phyloP scores from a whole-genome alignment of 352 stramenopile genomes.

The Globisporangium lucens region DNA sequence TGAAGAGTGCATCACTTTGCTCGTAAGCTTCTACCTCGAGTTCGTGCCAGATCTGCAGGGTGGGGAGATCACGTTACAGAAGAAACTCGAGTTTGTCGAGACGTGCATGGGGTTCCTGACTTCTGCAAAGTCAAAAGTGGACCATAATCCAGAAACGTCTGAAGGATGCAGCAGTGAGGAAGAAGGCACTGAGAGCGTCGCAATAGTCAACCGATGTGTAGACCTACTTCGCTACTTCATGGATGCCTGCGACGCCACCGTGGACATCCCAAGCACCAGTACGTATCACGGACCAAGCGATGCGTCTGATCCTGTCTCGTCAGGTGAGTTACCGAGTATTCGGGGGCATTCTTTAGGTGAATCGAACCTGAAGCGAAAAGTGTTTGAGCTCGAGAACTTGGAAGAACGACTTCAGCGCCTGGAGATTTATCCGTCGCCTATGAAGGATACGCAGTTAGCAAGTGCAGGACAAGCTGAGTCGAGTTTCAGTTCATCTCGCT shows the following conservation, averaged over 20 bases:
- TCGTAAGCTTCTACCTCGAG: conserved; percentile 58
- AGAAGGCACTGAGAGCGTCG: neutral
- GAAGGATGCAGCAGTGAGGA: neutral
- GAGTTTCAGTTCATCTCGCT: conserved; percentile 27
- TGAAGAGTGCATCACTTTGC: conserved; percentile 59
- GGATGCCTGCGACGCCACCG: conserved; percentile 32
- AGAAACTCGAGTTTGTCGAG: conserved; percentile 51
- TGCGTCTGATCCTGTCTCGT: neutral
- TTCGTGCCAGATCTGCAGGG: conserved; percentile 32
- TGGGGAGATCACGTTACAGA: conserved; percentile 24
- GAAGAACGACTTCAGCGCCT: conserved; percentile 54
- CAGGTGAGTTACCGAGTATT: neutral
- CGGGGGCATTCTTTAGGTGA: neutral
- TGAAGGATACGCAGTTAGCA: conserved; percentile 36
- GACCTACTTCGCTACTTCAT: conserved; percentile 74
- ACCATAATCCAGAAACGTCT: neutral
- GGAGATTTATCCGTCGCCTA: conserved; percentile 62
- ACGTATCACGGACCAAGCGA: neutral
- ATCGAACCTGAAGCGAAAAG: neutral
- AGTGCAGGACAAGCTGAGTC: neutral
- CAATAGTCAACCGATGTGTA: conserved; percentile 52
- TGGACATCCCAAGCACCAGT: neutral
- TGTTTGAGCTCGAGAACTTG: conserved; percentile 42
- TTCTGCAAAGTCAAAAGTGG: conserved; percentile 26
- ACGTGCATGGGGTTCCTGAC: conserved; percentile 52